Percentiles rank a stretch among this genome's conserved stretches.
phyloP scores from a whole-genome alignment of 345 rosid genomes.

The Theobroma cacao region DNA sequence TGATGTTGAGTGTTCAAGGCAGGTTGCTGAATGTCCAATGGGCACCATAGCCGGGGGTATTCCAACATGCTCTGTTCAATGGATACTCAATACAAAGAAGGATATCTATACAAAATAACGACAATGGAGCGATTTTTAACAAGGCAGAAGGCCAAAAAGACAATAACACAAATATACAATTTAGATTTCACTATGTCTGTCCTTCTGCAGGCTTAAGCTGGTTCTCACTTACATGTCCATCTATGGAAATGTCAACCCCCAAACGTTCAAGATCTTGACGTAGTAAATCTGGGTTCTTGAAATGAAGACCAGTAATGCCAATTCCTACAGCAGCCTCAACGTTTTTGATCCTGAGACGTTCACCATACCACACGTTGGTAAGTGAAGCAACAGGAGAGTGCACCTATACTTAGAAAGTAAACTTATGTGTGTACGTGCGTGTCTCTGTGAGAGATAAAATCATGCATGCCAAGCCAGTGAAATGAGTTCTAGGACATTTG shows the following conservation, averaged over 20 bases:
- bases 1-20: too few species aligned
- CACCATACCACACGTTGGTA: neutral
- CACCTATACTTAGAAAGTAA: neutral
- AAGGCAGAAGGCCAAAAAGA: neutral
- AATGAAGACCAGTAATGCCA: slow-evolving; percentile 68
- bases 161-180: neutral
- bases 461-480: neutral
- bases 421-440: neutral
- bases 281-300: slow-evolving; percentile 55
- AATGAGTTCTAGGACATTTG: neutral
- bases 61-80: too few species aligned
- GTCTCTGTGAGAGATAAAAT: neutral
- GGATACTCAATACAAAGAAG: neutral
- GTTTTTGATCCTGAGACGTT: slow-evolving; percentile 50
- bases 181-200: neutral
- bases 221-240: slow-evolving; percentile 12
- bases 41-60: too few species aligned
- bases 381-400: neutral
- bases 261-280: slow-evolving; percentile 41
- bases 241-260: slow-evolving; percentile 44
- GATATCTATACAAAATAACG: neutral
- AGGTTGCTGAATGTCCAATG: too few species aligned
- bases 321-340: slow-evolving; percentile 69
- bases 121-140: neutral
- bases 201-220: slow-evolving; percentile 3